Conservation (phyloP, 768 basidiomycete genomes). For the Rubroboletus pulcherrimus region DNA sequence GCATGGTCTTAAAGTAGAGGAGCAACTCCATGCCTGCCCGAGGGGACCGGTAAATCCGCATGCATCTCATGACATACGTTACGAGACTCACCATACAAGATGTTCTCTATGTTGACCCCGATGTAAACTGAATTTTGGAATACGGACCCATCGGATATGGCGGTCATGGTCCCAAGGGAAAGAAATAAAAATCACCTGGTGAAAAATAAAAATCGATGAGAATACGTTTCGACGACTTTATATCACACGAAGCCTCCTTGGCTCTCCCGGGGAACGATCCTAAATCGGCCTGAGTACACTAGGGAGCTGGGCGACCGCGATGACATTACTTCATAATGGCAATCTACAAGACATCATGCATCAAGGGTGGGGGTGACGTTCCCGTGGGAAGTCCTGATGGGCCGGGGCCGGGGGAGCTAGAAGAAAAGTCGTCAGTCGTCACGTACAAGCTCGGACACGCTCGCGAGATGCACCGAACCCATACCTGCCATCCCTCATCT, state of each 20-base stretch:
- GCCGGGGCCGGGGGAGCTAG: not conserved
- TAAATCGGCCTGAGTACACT: not conserved
- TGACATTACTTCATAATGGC: not conserved
- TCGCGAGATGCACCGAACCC: not conserved
- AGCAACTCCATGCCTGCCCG: conserved; percentile 20
- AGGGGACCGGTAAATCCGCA: not conserved
- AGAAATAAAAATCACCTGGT: not conserved
- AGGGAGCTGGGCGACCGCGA: not conserved
- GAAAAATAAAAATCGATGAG: not conserved
- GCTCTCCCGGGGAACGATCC: not conserved
- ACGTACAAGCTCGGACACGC: not conserved
- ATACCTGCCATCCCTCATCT: too few species aligned
- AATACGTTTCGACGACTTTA: not conserved
- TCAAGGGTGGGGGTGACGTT: not conserved
- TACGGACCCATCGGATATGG: not conserved
- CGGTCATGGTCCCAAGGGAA: not conserved
- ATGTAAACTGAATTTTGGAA: conserved; percentile 16
- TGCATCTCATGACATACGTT: not conserved
- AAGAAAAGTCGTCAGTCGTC: not conserved
- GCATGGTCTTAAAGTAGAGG: conserved; percentile 25
- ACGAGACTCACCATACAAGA: conserved; percentile 24
- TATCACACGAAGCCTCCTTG: not conserved
- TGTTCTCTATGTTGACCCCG: conserved; percentile 14
- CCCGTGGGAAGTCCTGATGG: not conserved
- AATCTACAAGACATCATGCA: not conserved